A percentile compares a stretch with the other conserved stretches of the same genome.
These are phyloP conservation scores for Diaporthe batatas DNA, from an alignment of 2,329 filamentous ascomycete genomes.

Conservation along the genomic window DNA sequence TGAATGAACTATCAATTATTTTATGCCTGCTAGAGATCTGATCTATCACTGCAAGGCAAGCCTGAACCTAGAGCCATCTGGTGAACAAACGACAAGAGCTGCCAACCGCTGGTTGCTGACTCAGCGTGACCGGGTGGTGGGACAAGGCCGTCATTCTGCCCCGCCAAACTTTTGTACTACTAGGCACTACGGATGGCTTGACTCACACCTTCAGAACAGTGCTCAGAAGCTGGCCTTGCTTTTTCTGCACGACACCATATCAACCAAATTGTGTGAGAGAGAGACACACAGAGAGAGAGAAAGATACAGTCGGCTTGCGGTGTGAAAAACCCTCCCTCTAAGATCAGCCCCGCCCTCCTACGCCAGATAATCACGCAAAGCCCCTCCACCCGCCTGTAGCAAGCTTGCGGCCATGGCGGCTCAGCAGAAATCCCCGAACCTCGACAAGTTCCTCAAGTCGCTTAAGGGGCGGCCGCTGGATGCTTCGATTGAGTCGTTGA, in stretches of 20 bases:
- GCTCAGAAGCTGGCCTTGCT: background rate
- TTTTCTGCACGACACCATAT: background rate
- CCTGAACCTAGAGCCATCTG: too few relatives aligned
- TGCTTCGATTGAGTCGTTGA: constrained; percentile 84
- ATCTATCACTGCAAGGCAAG: too few relatives aligned
- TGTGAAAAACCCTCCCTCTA: background rate
- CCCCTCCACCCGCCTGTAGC: background rate
- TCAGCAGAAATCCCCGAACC: constrained; percentile 69
- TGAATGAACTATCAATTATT: background rate
- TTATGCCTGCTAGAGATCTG: background rate
- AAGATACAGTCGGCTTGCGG: background rate
- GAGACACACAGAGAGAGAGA: background rate
- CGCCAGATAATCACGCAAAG: background rate
- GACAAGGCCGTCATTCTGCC: constrained; percentile 14
- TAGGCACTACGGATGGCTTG: background rate
- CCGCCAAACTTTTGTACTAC: constrained; percentile 34
- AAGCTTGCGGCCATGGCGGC: constrained; percentile 64
- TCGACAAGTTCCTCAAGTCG: constrained; percentile 83
- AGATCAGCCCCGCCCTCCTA: background rate
- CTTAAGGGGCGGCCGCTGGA: constrained; percentile 83
- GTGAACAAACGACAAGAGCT: too few relatives aligned
- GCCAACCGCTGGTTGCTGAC: too few relatives aligned
- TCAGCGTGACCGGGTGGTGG: background rate
- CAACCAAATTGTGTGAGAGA: background rate
- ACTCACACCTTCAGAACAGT: constrained; percentile 17